Conservation (phyloP, 2,329 filamentous ascomycete species). For the Phialocephala subalpina region DNA sequence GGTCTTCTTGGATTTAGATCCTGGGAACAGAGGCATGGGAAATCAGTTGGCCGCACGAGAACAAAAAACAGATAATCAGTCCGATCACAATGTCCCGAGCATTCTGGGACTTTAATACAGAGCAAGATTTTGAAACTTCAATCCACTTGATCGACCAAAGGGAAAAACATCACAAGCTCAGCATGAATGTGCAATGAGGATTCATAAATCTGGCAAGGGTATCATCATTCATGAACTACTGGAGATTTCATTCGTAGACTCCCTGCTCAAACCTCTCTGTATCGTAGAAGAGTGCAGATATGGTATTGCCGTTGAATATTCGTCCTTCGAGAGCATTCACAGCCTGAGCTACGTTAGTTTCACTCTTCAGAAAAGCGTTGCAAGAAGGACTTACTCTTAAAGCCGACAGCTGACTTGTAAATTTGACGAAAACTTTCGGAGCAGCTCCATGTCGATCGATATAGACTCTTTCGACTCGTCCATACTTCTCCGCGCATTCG, state of each 20-base stretch:
- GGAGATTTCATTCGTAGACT: constrained; percentile 50
- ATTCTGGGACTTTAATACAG: background rate
- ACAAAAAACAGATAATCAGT: background rate
- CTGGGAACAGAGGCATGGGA: background rate
- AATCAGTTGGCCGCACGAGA: background rate
- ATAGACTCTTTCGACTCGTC: constrained; percentile 80
- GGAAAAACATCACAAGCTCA: background rate
- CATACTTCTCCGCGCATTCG: constrained; percentile 90
- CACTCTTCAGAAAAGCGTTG: background rate
- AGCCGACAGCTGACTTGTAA: constrained; percentile 85
- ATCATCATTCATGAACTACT: background rate
- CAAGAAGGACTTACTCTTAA: constrained; percentile 70
- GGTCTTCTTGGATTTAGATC: background rate
- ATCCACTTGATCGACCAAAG: background rate
- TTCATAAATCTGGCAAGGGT: background rate
- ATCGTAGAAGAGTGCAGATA: constrained; percentile 84
- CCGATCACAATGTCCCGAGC: background rate
- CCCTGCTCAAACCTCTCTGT: constrained; percentile 82
- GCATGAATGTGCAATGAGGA: background rate
- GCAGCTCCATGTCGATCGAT: constrained; percentile 68
- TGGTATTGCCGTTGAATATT: constrained; percentile 86
- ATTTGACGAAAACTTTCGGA: constrained; percentile 88
- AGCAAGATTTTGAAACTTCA: background rate
- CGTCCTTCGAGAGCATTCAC: constrained; percentile 90
- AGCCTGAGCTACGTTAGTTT: constrained; percentile 61